Evolutionary conservation across 1,284 basidiomycete species (phyloP), one percentile per base, ranked within the genome.

Genomic region (Thelephora terrestris): DNA sequence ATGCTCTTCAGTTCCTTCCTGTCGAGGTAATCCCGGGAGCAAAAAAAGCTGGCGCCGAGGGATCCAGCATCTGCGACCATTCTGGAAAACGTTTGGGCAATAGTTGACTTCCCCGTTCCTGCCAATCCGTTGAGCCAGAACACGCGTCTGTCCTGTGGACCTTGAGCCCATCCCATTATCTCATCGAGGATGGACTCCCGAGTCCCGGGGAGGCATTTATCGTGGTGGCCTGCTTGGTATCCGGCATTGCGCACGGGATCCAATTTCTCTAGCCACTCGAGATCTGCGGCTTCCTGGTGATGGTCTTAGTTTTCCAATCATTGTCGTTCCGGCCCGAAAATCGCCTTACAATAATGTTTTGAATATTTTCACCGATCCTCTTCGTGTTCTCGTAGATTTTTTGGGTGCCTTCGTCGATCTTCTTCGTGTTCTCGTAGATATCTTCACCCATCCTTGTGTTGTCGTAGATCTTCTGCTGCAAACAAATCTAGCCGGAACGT

Each of bases 31-130:
- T 42, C 29, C 24, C 55, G 53, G n/a, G 55, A 55, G 50, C 53
- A 60, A 46, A 62, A 63, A 52, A 59, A 62, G 50, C 50, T 58
- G 6, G 57, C 61, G 24, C 54, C 58, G 3, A 60, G 57, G 24
- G 18, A 9, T 16, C 37, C 37, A 18, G 9, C 9, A 9, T 18
- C 16, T 18, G 23, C 17, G 17, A 39, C 17, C 17, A 18, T 18
- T 39, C 43, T 7, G 9, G 47, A 21, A 23, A 48, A 21, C 5
- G 49, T 51, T 25, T 50, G 46, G 18, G 55, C 53, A n/a, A 53
- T 5, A n/a, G n/a, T n/a, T n/a, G n/a, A n/a, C n/a, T n/a, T n/a
- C n/a, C n/a, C n/a, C n/a, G n/a, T n/a, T n/a, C 53, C 55, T 10
- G 55, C 55, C 5, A 38, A 20, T 7, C 54, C 55, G 27, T 49